phyloP scores from a whole-genome alignment of 148 eudicot genomes.

The Bassia scoparia region DNA sequence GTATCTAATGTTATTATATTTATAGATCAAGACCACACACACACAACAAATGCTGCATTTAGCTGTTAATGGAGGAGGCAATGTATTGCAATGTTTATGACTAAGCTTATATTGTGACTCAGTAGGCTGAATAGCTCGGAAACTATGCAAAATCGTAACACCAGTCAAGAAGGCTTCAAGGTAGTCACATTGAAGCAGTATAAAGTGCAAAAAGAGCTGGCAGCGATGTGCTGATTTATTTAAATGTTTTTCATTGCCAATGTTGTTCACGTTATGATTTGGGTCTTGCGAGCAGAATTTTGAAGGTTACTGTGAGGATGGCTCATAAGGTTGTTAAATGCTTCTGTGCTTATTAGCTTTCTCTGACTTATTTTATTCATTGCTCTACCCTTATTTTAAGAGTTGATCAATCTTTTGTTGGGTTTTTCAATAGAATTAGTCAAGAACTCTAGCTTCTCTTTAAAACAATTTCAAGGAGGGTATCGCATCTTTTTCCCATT shows the following conservation, averaged over 20 bases:
- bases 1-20: no score
- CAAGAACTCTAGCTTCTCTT: no score
- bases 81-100: no score
- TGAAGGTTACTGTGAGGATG: conserved; percentile 97
- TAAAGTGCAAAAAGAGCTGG: conserved; percentile 90
- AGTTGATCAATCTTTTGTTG: no score
- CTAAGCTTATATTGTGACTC: conserved; percentile 18
- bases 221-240: conserved; percentile 46
- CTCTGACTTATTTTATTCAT: no score
- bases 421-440: no score
- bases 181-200: conserved; percentile 93
- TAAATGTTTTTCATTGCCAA: not conserved
- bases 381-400: no score
- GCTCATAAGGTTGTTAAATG: conserved; percentile 50
- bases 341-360: not conserved
- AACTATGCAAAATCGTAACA: conserved; percentile 91
- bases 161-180: conserved; percentile 93
- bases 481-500: no score
- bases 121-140: conserved; percentile 82
- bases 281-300: conserved; percentile 68
- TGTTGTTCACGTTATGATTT: conserved; percentile 13
- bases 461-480: no score
- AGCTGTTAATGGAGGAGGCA: no score
- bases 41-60: no score
- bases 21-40: no score